Conservation (phyloP, 306 rosid genomes). For the Dalbergia cultrata region DNA sequence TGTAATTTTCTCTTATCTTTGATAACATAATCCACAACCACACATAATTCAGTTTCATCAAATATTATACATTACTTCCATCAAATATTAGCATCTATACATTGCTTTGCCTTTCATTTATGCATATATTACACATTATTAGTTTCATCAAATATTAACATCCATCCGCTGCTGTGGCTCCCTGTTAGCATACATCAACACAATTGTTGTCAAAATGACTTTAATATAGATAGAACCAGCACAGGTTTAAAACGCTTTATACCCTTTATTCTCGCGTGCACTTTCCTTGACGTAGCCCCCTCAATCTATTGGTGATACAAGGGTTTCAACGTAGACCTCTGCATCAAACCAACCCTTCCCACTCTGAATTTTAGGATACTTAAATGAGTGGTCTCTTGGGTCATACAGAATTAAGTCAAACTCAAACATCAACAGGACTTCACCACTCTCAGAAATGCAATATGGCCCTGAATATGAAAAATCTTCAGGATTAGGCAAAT, state of each 20-base stretch:
- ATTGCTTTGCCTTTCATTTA: constrained; percentile 33
- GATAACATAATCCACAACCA: constrained; percentile 8
- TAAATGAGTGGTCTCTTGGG: constrained; percentile 50
- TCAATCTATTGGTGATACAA: constrained; percentile 53
- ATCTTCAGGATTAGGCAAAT: constrained; percentile 61
- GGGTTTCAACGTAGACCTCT: constrained; percentile 60
- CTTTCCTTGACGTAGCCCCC: neutral
- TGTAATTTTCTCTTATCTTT: constrained; percentile 9
- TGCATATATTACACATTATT: constrained; percentile 41
- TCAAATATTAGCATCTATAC: constrained; percentile 32
- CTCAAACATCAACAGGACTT: constrained; percentile 61
- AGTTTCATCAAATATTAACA: constrained; percentile 25
- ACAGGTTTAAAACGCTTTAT: constrained; percentile 14
- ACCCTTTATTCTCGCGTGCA: constrained; percentile 31
- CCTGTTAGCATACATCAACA: no score
- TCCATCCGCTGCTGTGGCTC: constrained; percentile 32
- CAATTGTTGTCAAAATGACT: neutral
- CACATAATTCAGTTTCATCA: constrained; percentile 22
- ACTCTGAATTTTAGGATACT: constrained; percentile 56
- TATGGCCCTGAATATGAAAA: constrained; percentile 59
- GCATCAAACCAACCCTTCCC: constrained; percentile 73
- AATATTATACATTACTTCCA: constrained; percentile 9
- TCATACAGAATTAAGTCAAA: constrained; percentile 59
- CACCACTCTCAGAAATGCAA: constrained; percentile 53
- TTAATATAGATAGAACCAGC: constrained; percentile 29